These are phyloP conservation scores for Ogataea siamensis DNA, from an alignment of 805 yeast genomes.

Conservation along the genomic window DNA sequence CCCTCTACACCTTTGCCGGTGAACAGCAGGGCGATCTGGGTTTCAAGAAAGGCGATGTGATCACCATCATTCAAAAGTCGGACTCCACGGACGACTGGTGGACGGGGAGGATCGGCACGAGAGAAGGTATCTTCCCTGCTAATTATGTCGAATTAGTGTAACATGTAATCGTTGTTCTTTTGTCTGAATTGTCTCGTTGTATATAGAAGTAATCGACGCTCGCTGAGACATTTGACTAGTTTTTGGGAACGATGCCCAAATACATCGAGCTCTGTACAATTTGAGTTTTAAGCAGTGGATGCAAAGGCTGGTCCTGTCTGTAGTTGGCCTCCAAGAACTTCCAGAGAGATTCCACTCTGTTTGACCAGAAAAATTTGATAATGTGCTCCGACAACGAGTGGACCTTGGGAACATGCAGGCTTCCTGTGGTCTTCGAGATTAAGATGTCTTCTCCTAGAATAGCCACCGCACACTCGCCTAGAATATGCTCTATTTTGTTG, in stretches of 20 bases:
- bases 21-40: constrained; percentile 92
- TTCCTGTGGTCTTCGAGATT: constrained; percentile 7
- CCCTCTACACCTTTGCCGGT: constrained; percentile 84
- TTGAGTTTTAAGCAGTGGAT: constrained; percentile 19
- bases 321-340: constrained; percentile 22
- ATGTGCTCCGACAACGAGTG: constrained; percentile 31
- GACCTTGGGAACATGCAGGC: constrained; percentile 22
- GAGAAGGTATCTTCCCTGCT: constrained; percentile 95
- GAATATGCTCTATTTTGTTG: constrained; percentile 20
- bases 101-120: constrained; percentile 87
- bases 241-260: constrained; percentile 19
- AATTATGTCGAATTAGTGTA: constrained; percentile 84
- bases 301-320: constrained; percentile 3
- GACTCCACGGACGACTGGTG: constrained; percentile 97
- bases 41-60: constrained; percentile 91
- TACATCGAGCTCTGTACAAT: constrained; percentile 23
- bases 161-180: constrained; percentile 3
- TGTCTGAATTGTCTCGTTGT: constrained; percentile 1
- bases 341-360: constrained; percentile 24
- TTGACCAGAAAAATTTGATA: constrained; percentile 32
- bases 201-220: too few species aligned
- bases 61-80: constrained; percentile 80
- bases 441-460: constrained; percentile 12
- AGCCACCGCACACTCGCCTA: constrained; percentile 24
- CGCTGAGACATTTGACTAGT: too few species aligned